phyloP scores from a whole-genome alignment of 2,329 filamentous ascomycete species.

The Annulohypoxylon truncatum region DNA sequence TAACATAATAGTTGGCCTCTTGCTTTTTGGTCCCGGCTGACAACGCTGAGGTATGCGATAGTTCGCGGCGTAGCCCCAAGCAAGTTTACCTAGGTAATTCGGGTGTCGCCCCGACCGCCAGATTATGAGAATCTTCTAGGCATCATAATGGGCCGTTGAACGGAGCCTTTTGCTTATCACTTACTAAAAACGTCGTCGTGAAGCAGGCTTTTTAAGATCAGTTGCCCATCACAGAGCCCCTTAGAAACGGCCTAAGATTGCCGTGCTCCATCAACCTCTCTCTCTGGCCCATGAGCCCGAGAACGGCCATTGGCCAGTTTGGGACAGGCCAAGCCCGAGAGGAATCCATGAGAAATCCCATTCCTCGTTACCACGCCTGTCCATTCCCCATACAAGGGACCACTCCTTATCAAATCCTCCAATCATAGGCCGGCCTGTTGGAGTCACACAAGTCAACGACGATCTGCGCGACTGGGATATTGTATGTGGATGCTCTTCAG shows the following conservation, averaged over 20 bases:
- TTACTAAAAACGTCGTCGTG: constrained; percentile 39
- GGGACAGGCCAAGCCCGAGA: constrained; percentile 37
- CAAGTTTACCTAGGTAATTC: constrained; percentile 6
- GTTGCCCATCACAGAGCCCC: constrained; percentile 40
- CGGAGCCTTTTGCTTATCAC: constrained; percentile 38
- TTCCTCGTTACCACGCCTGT: constrained; percentile 39
- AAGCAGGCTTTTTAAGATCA: constrained; percentile 42
- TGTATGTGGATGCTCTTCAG: constrained; percentile 22
- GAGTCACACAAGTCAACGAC: constrained; percentile 36
- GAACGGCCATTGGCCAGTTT: constrained; percentile 25
- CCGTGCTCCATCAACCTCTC: constrained; percentile 35
- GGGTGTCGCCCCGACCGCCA: constrained; percentile 37
- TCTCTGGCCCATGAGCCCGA: constrained; percentile 17
- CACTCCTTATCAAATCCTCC: constrained; percentile 32
- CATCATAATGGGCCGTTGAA: constrained; percentile 38
- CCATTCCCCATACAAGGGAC: constrained; percentile 38
- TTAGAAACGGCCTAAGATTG: constrained; percentile 38
- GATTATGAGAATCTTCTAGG: constrained; percentile 31
- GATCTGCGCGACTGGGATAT: constrained; percentile 37
- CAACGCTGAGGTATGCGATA: constrained; percentile 6
- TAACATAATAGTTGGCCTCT: constrained; percentile 9
- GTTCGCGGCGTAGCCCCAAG: constrained; percentile 25
- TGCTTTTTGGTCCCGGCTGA: neutral
- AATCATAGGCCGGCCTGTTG: constrained; percentile 37
- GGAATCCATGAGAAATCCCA: constrained; percentile 42